Conservation (phyloP, 2,329 filamentous ascomycete species). For the Xylaria sp. region DNA sequence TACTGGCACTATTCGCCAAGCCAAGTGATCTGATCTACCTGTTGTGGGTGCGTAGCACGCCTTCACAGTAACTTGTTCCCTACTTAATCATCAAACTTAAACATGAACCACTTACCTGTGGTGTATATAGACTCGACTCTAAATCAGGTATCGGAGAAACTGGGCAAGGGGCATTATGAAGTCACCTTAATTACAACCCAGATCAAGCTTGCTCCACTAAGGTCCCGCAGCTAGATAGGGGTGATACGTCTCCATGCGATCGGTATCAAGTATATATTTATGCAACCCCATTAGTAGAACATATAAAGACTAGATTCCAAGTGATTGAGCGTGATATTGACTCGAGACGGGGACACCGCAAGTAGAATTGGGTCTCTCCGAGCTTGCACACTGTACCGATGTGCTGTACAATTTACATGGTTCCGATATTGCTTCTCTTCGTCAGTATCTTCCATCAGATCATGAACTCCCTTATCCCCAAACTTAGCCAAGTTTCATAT, state of each 20-base stretch:
- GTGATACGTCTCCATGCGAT: not conserved
- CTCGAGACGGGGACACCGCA: not conserved
- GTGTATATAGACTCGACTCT: too few species aligned
- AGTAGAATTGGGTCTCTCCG: not conserved
- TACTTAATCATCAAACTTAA: too few species aligned
- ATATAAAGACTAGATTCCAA: not conserved
- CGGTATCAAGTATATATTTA: not conserved
- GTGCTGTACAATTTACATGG: slow-evolving; percentile 3
- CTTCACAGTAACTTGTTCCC: too few species aligned
- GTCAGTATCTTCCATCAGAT: not conserved
- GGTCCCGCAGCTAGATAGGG: not conserved
- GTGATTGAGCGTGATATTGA: not conserved
- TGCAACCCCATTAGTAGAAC: not conserved
- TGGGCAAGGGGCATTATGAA: too few species aligned
- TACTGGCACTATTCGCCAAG: too few species aligned
- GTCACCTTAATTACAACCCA: not conserved
- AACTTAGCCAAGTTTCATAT: slow-evolving; percentile 6
- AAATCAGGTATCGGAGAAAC: too few species aligned
- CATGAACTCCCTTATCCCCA: not conserved
- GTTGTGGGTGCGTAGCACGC: too few species aligned
- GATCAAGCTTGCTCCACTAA: not conserved
- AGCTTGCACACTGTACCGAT: not conserved
- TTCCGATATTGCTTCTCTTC: not conserved
- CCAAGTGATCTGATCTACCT: too few species aligned
- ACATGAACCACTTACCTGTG: too few species aligned